Evolutionary conservation across 805 yeast species (phyloP).

Genomic region (Blastobotrys attinorum): DNA sequence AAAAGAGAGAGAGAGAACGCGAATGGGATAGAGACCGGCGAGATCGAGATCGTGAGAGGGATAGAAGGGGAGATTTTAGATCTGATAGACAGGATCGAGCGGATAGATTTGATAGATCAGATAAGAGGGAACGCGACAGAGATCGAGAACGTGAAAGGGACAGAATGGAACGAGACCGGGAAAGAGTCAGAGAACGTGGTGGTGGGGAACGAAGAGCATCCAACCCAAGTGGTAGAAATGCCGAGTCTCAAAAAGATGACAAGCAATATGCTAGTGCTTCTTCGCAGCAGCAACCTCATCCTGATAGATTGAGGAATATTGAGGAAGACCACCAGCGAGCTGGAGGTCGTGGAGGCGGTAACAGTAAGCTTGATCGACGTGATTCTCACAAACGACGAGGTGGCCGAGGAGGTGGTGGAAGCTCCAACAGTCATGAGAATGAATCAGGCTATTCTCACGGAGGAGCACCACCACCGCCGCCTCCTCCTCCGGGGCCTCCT

Average conservation of each 20-base stretch:
- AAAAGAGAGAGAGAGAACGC: neutral
- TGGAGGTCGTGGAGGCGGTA: neutral
- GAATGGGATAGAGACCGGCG: neutral
- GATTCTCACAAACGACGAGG: too few species aligned
- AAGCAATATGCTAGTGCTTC: too few species aligned
- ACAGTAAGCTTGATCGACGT: too few species aligned
- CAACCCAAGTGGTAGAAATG: too few species aligned
- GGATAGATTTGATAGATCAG: too few species aligned
- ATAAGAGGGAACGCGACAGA: slow-evolving; percentile 1
- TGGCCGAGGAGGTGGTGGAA: too few species aligned
- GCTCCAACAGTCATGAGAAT: too few species aligned
- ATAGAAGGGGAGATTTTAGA: neutral
- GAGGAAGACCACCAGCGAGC: neutral
- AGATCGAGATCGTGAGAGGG: neutral
- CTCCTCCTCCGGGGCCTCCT: neutral
- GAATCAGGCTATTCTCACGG: too few species aligned
- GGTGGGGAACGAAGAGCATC: neutral
- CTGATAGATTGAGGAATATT: neutral
- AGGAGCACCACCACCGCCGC: too few species aligned
- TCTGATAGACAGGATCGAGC: too few species aligned
- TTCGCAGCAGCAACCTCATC: too few species aligned
- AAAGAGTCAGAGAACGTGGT: neutral
- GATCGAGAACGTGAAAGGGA: slow-evolving; percentile 12
- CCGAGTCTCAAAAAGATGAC: too few species aligned
- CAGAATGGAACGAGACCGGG: slow-evolving; percentile 1